Base-by-base conservation (phyloP, 1,139 yeast genomes). In the Protomyces inundatus region DNA sequence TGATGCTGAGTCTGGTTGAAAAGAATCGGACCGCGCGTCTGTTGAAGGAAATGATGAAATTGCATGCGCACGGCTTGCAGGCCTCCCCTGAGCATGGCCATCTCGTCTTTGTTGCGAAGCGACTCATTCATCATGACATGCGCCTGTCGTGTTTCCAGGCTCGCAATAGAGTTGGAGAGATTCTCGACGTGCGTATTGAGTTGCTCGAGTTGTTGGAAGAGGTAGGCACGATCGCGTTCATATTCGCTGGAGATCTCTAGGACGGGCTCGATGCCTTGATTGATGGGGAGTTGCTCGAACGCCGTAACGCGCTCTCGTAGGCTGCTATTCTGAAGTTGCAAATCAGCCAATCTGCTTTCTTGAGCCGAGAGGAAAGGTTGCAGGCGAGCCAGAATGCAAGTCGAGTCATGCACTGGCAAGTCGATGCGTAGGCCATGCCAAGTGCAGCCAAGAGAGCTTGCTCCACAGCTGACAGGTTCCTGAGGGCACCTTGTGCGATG, bases 81-180 rank as follows among this genome's bases (percentile, higher is more conserved):
- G 5, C 56, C 62, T 3, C 56, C 62, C n/a, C 62, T 51, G 7
- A 58, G 35, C 62, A 58, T 58, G 12, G 62, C 56, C 9, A 58
- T 36, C 16, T 58, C 62, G 10, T 58, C 62, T 45, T 58, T 58
- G 37, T 39, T 52, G 10, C 62, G 42, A 32, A 52, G 34, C 7
- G 62, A 52, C 32, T 58, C 62, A 42, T n/a, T 23, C 56, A 58
- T 52, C n/a, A 52, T 35, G 34, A 58, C 12, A 32, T 58, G 62
- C 16, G 40, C 42, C 23, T 58, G 62, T 12, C 53, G 33, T 10
- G 62, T 52, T 6, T 58, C 62, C 12, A 58, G 42, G 10, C 52
- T 16, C 5, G 62, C 35, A 39, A 58, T 33, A 3, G 62, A 37
- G n/a, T 48, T 34, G 12, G 55, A 52, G 34, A 58, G 42, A 34